Conservation (phyloP, 257 asterid species). For the Euphrasia confusa region DNA sequence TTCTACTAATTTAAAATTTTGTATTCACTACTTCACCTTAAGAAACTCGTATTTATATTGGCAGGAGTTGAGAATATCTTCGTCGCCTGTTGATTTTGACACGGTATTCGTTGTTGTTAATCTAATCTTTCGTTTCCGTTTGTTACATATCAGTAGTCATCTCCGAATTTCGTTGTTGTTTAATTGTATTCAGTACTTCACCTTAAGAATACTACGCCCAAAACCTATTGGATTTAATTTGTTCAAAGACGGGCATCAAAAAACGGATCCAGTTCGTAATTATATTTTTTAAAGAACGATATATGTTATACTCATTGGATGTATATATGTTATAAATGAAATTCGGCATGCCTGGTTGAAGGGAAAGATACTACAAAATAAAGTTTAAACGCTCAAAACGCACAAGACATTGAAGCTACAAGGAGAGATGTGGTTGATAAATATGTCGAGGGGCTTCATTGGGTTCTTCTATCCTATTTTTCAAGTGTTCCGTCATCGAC, state of each 20-base stretch:
- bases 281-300: not conserved
- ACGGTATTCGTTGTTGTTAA: not conserved
- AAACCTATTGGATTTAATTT: slow-evolving; percentile 29
- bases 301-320: no score
- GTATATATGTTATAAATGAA: no score
- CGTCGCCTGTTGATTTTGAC: not conserved
- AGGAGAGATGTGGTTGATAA: no score
- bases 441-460: no score
- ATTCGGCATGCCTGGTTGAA: not conserved
- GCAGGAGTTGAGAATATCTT: not conserved
- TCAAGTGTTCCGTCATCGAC: slow-evolving; percentile 64
- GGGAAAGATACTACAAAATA: no score
- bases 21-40: no score
- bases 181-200: no score
- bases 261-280: slow-evolving; percentile 36
- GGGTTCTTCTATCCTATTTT: slow-evolving; percentile 59
- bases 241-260: slow-evolving; percentile 33
- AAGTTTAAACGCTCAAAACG: not conserved
- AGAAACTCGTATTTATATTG: not conserved
- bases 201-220: slow-evolving; percentile 16
- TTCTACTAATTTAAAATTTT: no score
- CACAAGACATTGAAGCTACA: not conserved
- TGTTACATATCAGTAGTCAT: not conserved
- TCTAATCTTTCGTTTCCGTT: not conserved
- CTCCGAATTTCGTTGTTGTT: no score